These are phyloP conservation scores for Colletotrichum sp. DNA, from an alignment of 2,329 filamentous ascomycete species.

Conservation along the genomic window DNA sequence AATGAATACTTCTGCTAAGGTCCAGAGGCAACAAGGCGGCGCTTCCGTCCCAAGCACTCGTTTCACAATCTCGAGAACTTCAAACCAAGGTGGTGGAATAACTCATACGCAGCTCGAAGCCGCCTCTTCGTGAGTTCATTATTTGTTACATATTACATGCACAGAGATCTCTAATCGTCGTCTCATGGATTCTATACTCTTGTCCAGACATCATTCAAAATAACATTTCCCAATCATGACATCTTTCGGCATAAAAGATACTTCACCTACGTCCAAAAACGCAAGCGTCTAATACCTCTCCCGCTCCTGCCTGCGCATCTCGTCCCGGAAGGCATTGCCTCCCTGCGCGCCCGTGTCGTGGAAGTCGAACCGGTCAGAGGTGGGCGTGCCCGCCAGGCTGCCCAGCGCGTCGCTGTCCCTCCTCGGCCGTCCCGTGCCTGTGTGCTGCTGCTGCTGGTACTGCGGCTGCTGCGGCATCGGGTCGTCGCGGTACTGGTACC, in stretches of 20 bases:
- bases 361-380: constrained; percentile 38
- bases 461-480: constrained; percentile 26
- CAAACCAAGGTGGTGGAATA: not conserved
- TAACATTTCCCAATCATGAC: not conserved
- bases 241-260: not conserved
- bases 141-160: constrained; percentile 9
- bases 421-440: constrained; percentile 25
- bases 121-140: not conserved
- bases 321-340: constrained; percentile 54
- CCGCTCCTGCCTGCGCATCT: constrained; percentile 51
- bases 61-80: rapidly evolving
- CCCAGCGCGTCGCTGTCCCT: constrained; percentile 55
- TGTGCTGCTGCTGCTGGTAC: not conserved
- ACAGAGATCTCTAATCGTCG: not conserved
- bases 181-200: not conserved
- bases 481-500: constrained; percentile 39
- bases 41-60: too few species aligned
- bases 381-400: constrained; percentile 53
- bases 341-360: constrained; percentile 40
- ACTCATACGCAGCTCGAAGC: not conserved
- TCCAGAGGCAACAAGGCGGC: too few species aligned
- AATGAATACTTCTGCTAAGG: too few species aligned
- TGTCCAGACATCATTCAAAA: not conserved
- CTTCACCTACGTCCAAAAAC: not conserved
- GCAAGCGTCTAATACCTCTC: constrained; percentile 36